These are phyloP conservation scores for Talaromyces wortmannii DNA, from an alignment of 495 filamentous ascomycete species.

Conservation along the genomic window DNA sequence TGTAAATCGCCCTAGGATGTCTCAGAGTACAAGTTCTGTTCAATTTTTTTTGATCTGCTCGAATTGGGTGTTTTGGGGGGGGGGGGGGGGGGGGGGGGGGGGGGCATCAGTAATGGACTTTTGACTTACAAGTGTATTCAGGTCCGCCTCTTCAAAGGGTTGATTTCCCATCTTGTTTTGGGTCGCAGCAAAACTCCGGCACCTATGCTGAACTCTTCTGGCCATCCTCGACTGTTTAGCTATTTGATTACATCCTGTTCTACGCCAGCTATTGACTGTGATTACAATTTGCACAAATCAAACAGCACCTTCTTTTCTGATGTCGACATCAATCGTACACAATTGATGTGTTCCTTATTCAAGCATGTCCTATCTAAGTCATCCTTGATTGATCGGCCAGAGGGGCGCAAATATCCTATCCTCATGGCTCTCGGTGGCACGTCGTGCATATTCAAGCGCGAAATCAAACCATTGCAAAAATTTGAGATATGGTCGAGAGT, in stretches of 20 bases:
- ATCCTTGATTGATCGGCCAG: background rate
- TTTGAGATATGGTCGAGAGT: conserved; percentile 69
- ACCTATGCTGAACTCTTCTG: background rate
- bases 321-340: conserved; percentile 64
- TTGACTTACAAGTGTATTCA: background rate
- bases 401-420: background rate
- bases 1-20: too few relatives aligned
- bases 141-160: background rate
- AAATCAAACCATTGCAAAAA: conserved; percentile 58
- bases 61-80: too few relatives aligned
- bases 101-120: background rate
- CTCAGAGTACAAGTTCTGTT: too few relatives aligned
- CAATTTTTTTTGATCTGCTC: too few relatives aligned
- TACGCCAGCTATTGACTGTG: conserved; percentile 53
- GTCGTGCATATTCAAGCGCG: conserved; percentile 56
- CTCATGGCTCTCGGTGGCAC: conserved; percentile 61
- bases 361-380: background rate
- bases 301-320: conserved; percentile 79
- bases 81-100: too few relatives aligned
- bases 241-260: conserved; percentile 32
- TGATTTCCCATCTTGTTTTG: background rate
- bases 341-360: conserved; percentile 50
- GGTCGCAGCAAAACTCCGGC: background rate
- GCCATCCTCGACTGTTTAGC: conserved; percentile 34
- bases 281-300: conserved; percentile 76